Percentiles rank a stretch among this genome's conserved stretches.
phyloP scores from a whole-genome alignment of 306 rosid genomes.

The Cercis canadensis region DNA sequence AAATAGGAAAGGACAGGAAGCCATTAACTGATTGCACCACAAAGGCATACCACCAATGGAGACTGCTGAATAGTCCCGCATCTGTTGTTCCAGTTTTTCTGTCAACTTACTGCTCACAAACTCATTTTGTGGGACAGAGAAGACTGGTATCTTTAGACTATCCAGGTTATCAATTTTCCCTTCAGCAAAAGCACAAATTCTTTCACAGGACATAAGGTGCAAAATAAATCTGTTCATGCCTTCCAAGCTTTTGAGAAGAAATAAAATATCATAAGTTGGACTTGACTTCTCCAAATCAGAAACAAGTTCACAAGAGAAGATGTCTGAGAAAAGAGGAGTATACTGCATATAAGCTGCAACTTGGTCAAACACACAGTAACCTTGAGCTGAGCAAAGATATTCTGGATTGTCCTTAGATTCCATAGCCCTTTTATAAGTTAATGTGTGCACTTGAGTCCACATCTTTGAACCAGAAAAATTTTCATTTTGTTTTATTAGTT shows the following conservation, averaged over 20 bases:
- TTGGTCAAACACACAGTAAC: slow-evolving; percentile 43
- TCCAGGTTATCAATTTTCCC: slow-evolving; percentile 76
- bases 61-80: slow-evolving; percentile 80
- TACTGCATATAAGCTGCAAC: slow-evolving; percentile 51
- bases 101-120: slow-evolving; percentile 88
- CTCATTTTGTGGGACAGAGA: slow-evolving; percentile 75
- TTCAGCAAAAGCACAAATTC: slow-evolving; percentile 83
- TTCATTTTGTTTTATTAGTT: slow-evolving; percentile 69
- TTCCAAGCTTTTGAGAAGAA: slow-evolving; percentile 86
- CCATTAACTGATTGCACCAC: slow-evolving; percentile 85
- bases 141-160: slow-evolving; percentile 55
- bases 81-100: slow-evolving; percentile 94
- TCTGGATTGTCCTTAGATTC: slow-evolving; percentile 45
- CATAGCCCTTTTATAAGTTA: slow-evolving; percentile 66
- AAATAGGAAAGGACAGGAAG: slow-evolving; percentile 81
- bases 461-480: slow-evolving; percentile 51
- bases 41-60: slow-evolving; percentile 84
- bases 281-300: slow-evolving; percentile 79
- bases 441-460: slow-evolving; percentile 77
- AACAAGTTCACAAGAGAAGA: slow-evolving; percentile 68
- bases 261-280: slow-evolving; percentile 69
- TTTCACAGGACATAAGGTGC: slow-evolving; percentile 80
- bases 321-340: slow-evolving; percentile 66
- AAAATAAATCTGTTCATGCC: slow-evolving; percentile 68
- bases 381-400: slow-evolving; percentile 43